A percentile compares a stretch with the other conserved stretches of the same genome.
These are phyloP conservation scores for Syncephalis plumigaleata DNA, from an alignment of 371 early-diverging fungal species.

Conservation along the genomic window DNA sequence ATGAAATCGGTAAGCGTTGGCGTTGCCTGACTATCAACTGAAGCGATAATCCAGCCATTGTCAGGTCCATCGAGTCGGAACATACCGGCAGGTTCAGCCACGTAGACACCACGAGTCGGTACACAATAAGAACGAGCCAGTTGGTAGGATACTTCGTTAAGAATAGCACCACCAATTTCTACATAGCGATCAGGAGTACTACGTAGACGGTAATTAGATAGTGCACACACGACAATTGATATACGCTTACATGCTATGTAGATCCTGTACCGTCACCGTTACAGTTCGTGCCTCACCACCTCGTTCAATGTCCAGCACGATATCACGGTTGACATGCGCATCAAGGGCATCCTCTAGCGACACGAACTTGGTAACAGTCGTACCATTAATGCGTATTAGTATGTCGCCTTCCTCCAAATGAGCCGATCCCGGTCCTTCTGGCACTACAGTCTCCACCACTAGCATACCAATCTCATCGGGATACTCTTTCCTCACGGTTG, in stretches of 20 bases:
- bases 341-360: constrained; percentile 63
- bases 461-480: constrained; percentile 80
- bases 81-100: constrained; percentile 34
- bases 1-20: constrained; percentile 57
- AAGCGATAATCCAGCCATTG: constrained; percentile 60
- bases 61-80: constrained; percentile 61
- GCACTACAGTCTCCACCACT: constrained; percentile 62
- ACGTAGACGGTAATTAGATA: not conserved
- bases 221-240: not conserved
- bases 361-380: constrained; percentile 69
- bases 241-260: constrained; percentile 43
- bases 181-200: constrained; percentile 36
- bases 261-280: constrained; percentile 35
- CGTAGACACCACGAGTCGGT: constrained; percentile 64
- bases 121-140: constrained; percentile 57
- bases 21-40: constrained; percentile 52
- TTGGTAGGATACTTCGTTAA: constrained; percentile 73
- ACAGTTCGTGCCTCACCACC: constrained; percentile 52
- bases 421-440: constrained; percentile 61
- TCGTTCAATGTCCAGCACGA: constrained; percentile 46
- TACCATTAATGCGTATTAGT: constrained; percentile 55
- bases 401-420: constrained; percentile 78
- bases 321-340: constrained; percentile 42
- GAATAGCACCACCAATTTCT: constrained; percentile 71
- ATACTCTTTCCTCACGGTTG: constrained; percentile 36